Conservation (phyloP, 208 protist genomes). For the Lotmaria passim region DNA sequence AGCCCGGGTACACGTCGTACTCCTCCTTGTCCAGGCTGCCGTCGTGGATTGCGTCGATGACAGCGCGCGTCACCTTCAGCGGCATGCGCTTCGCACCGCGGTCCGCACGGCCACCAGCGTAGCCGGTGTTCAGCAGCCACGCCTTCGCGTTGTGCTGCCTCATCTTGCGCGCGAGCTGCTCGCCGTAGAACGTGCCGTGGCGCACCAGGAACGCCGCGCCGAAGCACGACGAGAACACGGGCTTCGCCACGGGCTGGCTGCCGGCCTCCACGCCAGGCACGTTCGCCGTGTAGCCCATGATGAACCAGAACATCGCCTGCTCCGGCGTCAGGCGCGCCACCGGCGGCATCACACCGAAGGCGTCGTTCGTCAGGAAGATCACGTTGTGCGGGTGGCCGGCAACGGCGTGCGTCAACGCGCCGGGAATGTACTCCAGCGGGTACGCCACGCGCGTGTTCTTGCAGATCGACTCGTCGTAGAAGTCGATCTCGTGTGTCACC, state of each 20-base stretch:
- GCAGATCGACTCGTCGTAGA: constrained; percentile 92
- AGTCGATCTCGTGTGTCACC: constrained; percentile 86
- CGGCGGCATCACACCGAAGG: constrained; percentile 97
- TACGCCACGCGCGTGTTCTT: constrained; percentile 97
- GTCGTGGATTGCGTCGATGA: constrained; percentile 96
- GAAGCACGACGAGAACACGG: constrained; percentile 96
- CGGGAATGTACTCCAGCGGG: constrained; percentile 95
- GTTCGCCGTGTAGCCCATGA: constrained; percentile 95
- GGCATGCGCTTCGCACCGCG: constrained; percentile 90
- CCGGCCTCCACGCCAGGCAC: constrained; percentile 95
- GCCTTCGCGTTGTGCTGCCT: constrained; percentile 74
- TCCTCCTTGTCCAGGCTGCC: constrained; percentile 83
- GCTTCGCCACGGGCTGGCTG: constrained; percentile 87
- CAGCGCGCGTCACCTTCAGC: constrained; percentile 93
- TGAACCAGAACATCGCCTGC: constrained; percentile 96
- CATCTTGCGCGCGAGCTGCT: constrained; percentile 96
- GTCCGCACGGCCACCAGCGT: constrained; percentile 87
- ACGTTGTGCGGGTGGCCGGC: constrained; percentile 94
- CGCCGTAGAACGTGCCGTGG: constrained; percentile 96
- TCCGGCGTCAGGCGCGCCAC: constrained; percentile 89
- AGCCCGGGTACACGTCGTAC: constrained; percentile 81
- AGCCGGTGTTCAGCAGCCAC: constrained; percentile 97
- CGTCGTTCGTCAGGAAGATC: constrained; percentile 97
- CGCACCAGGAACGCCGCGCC: constrained; percentile 95
- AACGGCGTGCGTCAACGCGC: constrained; percentile 80